Conservation (phyloP, 2,329 filamentous ascomycete species). For the Aspergillus thermomutatus region DNA sequence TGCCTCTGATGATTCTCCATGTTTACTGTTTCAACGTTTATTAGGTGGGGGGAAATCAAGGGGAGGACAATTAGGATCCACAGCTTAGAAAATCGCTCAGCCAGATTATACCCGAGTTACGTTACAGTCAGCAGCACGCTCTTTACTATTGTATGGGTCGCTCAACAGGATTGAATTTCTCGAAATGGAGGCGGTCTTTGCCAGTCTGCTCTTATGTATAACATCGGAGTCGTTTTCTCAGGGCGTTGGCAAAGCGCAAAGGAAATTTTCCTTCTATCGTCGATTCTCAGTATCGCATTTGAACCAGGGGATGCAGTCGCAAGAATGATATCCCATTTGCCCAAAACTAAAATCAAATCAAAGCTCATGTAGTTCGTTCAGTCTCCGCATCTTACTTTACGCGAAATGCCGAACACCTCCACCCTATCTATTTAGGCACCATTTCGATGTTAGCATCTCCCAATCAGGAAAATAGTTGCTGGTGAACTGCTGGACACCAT, state of each 20-base stretch:
- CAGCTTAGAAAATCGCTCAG: neutral
- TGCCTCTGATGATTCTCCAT: neutral
- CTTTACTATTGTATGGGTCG: neutral
- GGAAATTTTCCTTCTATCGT: neutral
- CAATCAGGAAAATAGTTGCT: neutral
- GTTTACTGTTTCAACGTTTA: neutral
- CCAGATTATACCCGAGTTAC: neutral
- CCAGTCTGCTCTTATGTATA: neutral
- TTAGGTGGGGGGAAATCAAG: neutral
- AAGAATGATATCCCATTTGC: neutral
- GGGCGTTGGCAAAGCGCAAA: neutral
- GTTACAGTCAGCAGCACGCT: neutral
- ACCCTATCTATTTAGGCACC: neutral
- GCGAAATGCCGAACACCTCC: no score
- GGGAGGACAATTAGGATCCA: neutral
- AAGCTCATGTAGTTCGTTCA: neutral
- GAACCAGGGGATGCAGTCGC: neutral
- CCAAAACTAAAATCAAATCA: neutral
- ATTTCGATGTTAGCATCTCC: neutral
- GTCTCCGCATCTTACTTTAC: neutral
- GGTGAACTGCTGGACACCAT: no score
- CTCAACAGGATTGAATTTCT: neutral
- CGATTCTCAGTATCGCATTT: neutral
- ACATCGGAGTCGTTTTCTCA: neutral
- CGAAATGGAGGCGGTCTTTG: neutral